phyloP scores from a whole-genome alignment of 192 early-diverging fungal species.

The Phlyctochytrium arcticum region DNA sequence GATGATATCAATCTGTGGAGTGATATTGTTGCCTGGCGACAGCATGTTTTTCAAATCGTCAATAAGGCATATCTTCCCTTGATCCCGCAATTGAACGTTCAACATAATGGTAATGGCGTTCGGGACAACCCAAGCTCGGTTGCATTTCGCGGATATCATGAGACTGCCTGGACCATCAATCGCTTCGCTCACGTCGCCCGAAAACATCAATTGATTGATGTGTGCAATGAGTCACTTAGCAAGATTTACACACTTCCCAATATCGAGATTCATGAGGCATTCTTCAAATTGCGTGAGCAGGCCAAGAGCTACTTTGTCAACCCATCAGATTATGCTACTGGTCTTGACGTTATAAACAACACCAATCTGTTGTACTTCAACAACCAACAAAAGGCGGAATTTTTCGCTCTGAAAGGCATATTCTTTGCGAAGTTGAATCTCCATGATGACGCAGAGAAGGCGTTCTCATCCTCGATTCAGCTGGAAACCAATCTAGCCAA shows the following conservation, averaged over 20 bases:
- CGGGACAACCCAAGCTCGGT: slow-evolving; percentile 68
- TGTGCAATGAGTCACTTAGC: slow-evolving; percentile 80
- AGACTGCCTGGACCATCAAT: slow-evolving; percentile 99
- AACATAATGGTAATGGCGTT: slow-evolving; percentile 23
- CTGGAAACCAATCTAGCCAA: slow-evolving; percentile 84
- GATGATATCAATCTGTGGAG: slow-evolving; percentile 99
- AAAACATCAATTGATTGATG: slow-evolving; percentile 91
- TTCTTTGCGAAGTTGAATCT: slow-evolving; percentile 86
- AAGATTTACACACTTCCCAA: slow-evolving; percentile 99
- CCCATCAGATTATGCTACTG: slow-evolving; percentile 80
- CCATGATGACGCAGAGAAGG: slow-evolving; percentile 81
- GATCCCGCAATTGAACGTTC: slow-evolving; percentile 41
- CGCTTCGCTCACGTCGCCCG: slow-evolving; percentile 95
- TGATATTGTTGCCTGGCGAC: slow-evolving; percentile 95
- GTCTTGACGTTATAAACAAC: slow-evolving; percentile 98
- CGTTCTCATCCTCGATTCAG: slow-evolving; percentile 87
- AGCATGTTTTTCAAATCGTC: slow-evolving; percentile 94
- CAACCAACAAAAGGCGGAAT: slow-evolving; percentile 90
- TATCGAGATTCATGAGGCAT: slow-evolving; percentile 99
- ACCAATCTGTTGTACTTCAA: slow-evolving; percentile 98
- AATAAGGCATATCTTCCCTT: slow-evolving; percentile 93
- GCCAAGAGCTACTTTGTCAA: slow-evolving; percentile 96
- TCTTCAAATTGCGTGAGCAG: slow-evolving; percentile 91
- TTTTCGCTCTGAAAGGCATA: slow-evolving; percentile 93
- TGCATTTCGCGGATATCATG: slow-evolving; percentile 97